Base-by-base conservation (phyloP, 2,329 filamentous ascomycete species). In the Calonectria crousiana region DNA sequence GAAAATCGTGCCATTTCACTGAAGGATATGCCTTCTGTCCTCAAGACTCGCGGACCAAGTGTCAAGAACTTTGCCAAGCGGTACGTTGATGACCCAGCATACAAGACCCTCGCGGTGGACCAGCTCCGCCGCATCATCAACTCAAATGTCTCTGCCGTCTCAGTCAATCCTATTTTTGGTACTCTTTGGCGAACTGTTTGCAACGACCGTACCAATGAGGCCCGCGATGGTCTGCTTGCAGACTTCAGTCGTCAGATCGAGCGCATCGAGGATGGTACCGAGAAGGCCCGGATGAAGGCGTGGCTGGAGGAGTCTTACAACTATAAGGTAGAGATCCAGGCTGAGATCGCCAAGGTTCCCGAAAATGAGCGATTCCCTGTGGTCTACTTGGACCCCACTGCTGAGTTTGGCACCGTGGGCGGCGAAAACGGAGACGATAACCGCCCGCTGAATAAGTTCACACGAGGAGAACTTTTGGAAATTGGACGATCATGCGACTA, bases 231-330 rank as follows among this genome's bases (percentile, higher is more conserved):
- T 2, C 82, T 90, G 1, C 82, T 89, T 20, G 74, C 83, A n/a
- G 78, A 82, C 0, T 89, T 90, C 68, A 83, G 87, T 1, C 71
- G 78, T 0, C 75, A 83, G n/a, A 83, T 89, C 1, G 83, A 87
- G 6, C 80, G 75, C 1, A 84, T 88, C 32, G 28, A 60, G 0
- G 69, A 85, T 34, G 38, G 53, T 0, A 76, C 82, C 0, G 82
- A 86, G 51, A 88, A 85, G 74, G 71, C 67, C 0, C 79, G 80
- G 0, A 86, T 89, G 85, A 87, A 86, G 77, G 74, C 70, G 0
- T 90, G 89, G 89, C 81, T 90, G 2, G 87, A 87, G 14, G 87
- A 87, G 70, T 90, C 88, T 1, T 90, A 90, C 76, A 86, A 90
- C 77, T 87, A 85, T 74, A 84, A 82, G 0, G 84, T 81, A 6